These are phyloP conservation scores for Aphanomyces invadans DNA, from an alignment of 352 stramenopile species.

Conservation along the genomic window DNA sequence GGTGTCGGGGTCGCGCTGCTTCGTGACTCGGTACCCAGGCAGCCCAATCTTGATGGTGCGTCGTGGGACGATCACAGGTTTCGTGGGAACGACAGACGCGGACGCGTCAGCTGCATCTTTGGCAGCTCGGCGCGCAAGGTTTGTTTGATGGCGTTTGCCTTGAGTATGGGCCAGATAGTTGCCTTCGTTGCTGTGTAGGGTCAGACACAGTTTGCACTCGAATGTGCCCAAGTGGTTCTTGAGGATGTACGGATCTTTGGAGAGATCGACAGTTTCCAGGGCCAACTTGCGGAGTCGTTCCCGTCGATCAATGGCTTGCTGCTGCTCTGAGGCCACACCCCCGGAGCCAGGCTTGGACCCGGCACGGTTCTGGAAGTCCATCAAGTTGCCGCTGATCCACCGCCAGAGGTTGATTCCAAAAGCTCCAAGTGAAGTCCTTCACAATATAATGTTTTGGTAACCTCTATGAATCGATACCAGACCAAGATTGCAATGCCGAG, in stretches of 20 bases:
- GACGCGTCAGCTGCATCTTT: conserved; percentile 59
- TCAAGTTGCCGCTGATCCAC: conserved; percentile 20
- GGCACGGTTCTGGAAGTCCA: conserved; percentile 83
- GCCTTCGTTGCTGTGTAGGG: conserved; percentile 97
- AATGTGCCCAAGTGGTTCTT: conserved; percentile 98
- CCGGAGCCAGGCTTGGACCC: conserved; percentile 73
- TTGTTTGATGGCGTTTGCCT: conserved; percentile 97
- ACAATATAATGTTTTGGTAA: neutral
- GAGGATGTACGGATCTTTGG: conserved; percentile 99
- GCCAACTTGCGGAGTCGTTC: conserved; percentile 95
- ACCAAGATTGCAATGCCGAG: no score
- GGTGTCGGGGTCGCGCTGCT: conserved; percentile 83
- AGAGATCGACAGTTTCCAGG: conserved; percentile 98
- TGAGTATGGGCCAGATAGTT: conserved; percentile 99
- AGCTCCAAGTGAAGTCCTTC: neutral
- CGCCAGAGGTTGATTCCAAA: neutral
- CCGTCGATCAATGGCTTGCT: conserved; percentile 89
- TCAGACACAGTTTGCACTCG: conserved; percentile 99
- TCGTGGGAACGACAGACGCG: conserved; percentile 7
- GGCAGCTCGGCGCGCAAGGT: conserved; percentile 87
- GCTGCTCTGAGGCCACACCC: conserved; percentile 65
- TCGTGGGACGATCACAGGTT: conserved; percentile 32
- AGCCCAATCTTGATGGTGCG: conserved; percentile 92
- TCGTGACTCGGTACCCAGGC: conserved; percentile 97
- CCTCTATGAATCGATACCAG: neutral